phyloP scores from a whole-genome alignment of 2,329 filamentous ascomycete genomes.

The Aspergillus uvarum region DNA sequence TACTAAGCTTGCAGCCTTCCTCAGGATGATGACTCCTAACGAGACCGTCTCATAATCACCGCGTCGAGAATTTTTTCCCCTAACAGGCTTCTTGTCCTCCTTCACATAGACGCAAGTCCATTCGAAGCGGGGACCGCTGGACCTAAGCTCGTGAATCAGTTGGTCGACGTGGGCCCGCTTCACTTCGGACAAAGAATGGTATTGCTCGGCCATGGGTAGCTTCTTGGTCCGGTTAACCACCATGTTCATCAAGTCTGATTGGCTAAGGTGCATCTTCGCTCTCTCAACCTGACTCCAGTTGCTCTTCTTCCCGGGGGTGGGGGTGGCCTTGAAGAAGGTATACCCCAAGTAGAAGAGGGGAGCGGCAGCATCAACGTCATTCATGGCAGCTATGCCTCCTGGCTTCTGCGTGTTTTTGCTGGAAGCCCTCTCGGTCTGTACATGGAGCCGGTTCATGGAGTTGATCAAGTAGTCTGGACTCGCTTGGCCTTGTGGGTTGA shows the following conservation, averaged over 20 bases:
- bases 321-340: slow-evolving; percentile 36
- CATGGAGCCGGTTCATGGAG: slow-evolving; percentile 20
- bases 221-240: slow-evolving; percentile 33
- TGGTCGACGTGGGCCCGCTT: slow-evolving; percentile 37
- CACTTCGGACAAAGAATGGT: slow-evolving; percentile 26
- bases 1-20: slow-evolving; percentile 24
- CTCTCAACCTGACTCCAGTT: slow-evolving; percentile 34
- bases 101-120: slow-evolving; percentile 43
- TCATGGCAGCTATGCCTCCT: slow-evolving; percentile 2
- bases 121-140: slow-evolving; percentile 30
- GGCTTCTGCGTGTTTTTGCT: slow-evolving; percentile 4
- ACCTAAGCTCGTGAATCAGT: slow-evolving; percentile 35
- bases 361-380: slow-evolving; percentile 14
- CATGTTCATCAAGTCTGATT: slow-evolving; percentile 31
- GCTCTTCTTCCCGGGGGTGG: slow-evolving; percentile 28
- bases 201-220: slow-evolving; percentile 28
- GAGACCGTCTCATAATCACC: slow-evolving; percentile 33
- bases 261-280: slow-evolving; percentile 32
- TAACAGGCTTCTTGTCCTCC: slow-evolving; percentile 28
- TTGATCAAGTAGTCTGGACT: slow-evolving; percentile 16
- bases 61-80: slow-evolving; percentile 27
- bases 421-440: slow-evolving; percentile 10
- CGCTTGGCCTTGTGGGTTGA: slow-evolving; percentile 7
- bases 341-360: slow-evolving; percentile 33
- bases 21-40: slow-evolving; percentile 38